These are phyloP conservation scores for Penicillium expansum DNA, from an alignment of 2,329 filamentous ascomycete genomes.

Conservation along the genomic window DNA sequence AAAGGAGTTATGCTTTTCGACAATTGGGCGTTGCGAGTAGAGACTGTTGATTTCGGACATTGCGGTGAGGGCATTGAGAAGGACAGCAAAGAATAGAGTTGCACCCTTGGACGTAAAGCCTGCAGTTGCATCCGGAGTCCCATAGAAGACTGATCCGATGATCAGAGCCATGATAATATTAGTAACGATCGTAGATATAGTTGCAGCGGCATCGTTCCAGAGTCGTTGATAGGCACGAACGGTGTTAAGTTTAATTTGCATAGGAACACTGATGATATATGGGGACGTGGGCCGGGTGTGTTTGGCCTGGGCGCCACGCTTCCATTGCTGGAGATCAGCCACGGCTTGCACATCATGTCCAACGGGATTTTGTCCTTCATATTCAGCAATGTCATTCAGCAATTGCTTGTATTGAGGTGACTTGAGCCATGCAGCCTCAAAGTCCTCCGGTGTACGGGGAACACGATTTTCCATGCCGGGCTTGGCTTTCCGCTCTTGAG, in stretches of 20 bases:
- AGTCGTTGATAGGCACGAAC: conserved; percentile 76
- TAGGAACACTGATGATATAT: conserved; percentile 69
- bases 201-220: conserved; percentile 69
- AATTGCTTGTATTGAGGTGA: conserved; percentile 47
- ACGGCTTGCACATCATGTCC: conserved; percentile 28
- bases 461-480: conserved; percentile 60
- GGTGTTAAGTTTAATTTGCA: conserved; percentile 75
- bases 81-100: conserved; percentile 78
- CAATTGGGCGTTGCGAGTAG: conserved; percentile 24
- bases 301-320: conserved; percentile 39
- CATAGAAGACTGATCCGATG: conserved; percentile 75
- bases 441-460: conserved; percentile 66
- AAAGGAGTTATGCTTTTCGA: conserved; percentile 32
- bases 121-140: conserved; percentile 60
- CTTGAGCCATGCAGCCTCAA: conserved; percentile 56
- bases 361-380: conserved; percentile 38
- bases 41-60: conserved; percentile 44
- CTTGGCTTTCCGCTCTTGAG: conserved; percentile 53
- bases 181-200: conserved; percentile 59
- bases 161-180: conserved; percentile 74
- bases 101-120: conserved; percentile 76
- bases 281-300: conserved; percentile 64
- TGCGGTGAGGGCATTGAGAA: conserved; percentile 74
- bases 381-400: conserved; percentile 40
- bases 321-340: conserved; percentile 32